Base-by-base conservation (phyloP, 1,284 basidiomycete genomes). In the Puccinia hordei region DNA sequence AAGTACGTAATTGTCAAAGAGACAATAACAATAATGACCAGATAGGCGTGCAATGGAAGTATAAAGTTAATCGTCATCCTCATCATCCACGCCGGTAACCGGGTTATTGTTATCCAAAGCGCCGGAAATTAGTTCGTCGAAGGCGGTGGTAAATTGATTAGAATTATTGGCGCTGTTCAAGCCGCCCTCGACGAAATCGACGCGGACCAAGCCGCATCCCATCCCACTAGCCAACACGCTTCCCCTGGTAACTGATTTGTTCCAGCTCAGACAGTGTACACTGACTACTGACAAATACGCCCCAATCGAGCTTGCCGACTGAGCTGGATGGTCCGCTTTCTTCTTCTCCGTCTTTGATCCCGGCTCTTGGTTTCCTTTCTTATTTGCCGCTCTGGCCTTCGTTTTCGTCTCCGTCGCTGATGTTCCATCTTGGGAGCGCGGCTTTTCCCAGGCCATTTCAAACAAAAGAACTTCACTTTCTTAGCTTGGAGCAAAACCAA, bases 161-260 rank as follows among this genome's bases (percentile, higher is more conserved):
- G 24, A 33, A 53, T 6, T 19, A 27, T 44, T 30, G 22, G 68
- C 68, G 17, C 44, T 78, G 22, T 59, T 66, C 24, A 76, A 73
- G 27, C 81, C 81, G 46, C 75, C 81, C 51, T 83, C 82, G 9
- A 72, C 41, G 81, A 82, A 89, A 84, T 97, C 94, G 5, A 98
- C 88, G 66, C 95, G 87, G 83, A 92, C 94, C 22, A 97, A 85
- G 0, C 95, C 94, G n/a, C 90, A 90, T 1, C 90, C 92, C 4
- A 91, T 93, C 0, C 90, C 91, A 30, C 90, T 91, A 4, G 92
- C 94, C 30, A 95, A 86, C 83, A 94, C 84, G 0, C 89, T 89
- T 0, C 91, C 90, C 0, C 88, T 87, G 1, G 86, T 89, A 0
- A 95, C 86, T 0, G 92, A 93, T 53, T 87, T 89, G 84, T 95